A percentile compares a stretch with the other conserved stretches of the same genome.
These are phyloP conservation scores for Achaetomium macrosporum DNA, from an alignment of 2,329 filamentous ascomycete genomes.

Conservation along the genomic window DNA sequence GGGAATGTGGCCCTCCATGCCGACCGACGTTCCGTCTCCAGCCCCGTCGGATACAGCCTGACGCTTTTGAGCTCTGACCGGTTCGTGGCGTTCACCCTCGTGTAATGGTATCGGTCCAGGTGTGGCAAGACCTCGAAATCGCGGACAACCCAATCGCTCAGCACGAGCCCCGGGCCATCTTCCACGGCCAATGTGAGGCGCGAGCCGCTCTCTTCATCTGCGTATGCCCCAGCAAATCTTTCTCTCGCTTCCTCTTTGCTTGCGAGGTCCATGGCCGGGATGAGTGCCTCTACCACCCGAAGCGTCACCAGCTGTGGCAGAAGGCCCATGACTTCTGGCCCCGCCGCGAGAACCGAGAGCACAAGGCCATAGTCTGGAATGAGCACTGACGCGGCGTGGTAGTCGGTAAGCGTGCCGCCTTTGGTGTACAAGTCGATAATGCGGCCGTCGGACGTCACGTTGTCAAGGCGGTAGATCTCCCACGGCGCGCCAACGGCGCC, in stretches of 20 bases:
- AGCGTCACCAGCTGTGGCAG: slow-evolving; percentile 16
- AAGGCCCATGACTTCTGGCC: slow-evolving; percentile 17
- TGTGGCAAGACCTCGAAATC: slow-evolving; percentile 34
- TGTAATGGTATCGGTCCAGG: slow-evolving; percentile 26
- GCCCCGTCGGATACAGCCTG: slow-evolving; percentile 30
- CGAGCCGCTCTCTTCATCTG: slow-evolving; percentile 34
- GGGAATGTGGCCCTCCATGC: slow-evolving; percentile 33
- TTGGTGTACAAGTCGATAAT: slow-evolving; percentile 44
- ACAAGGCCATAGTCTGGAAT: slow-evolving; percentile 43
- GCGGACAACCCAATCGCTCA: slow-evolving; percentile 36
- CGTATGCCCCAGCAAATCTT: slow-evolving; percentile 35
- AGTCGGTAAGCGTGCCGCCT: slow-evolving; percentile 37
- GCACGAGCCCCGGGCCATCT: slow-evolving; percentile 34
- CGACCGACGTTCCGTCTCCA: slow-evolving; percentile 18
- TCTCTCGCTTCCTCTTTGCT: slow-evolving; percentile 32
- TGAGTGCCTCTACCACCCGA: slow-evolving; percentile 30
- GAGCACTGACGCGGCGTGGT: slow-evolving; percentile 36
- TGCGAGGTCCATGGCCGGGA: slow-evolving; percentile 40
- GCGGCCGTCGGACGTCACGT: slow-evolving; percentile 34
- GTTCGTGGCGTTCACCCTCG: slow-evolving; percentile 20
- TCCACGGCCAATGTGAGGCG: slow-evolving; percentile 33
- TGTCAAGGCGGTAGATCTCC: slow-evolving; percentile 40
- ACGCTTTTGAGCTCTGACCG: slow-evolving; percentile 17
- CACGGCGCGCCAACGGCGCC: slow-evolving; percentile 40
- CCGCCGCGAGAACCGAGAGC: slow-evolving; percentile 35